Percentiles rank a stretch among this genome's conserved stretches.
phyloP scores from a whole-genome alignment of 495 filamentous ascomycete genomes.

The Rhypophila decipiens region DNA sequence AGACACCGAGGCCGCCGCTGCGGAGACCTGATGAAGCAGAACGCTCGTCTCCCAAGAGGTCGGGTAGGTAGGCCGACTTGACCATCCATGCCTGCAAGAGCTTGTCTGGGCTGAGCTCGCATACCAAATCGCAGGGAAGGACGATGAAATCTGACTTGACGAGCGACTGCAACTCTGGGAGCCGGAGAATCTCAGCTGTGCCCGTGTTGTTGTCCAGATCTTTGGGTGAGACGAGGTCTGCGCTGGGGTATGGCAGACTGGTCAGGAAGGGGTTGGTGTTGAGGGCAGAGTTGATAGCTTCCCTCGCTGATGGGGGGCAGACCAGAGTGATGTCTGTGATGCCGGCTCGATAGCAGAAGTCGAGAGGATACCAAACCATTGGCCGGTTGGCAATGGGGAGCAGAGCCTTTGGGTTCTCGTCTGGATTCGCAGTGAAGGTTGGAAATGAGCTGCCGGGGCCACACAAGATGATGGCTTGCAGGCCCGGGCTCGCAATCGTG shows the following conservation, averaged over 20 bases:
- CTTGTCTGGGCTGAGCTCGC: slow-evolving; percentile 75
- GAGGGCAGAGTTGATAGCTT: slow-evolving; percentile 69
- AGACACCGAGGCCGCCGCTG: slow-evolving; percentile 76
- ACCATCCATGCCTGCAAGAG: slow-evolving; percentile 91
- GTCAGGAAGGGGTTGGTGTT: slow-evolving; percentile 84
- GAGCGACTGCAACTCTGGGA: slow-evolving; percentile 61
- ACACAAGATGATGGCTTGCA: slow-evolving; percentile 90
- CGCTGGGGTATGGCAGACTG: slow-evolving; percentile 64
- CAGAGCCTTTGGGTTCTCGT: slow-evolving; percentile 85
- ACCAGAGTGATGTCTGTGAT: slow-evolving; percentile 82
- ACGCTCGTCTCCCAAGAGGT: slow-evolving; percentile 26
- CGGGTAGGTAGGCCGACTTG: slow-evolving; percentile 59
- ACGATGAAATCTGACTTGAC: slow-evolving; percentile 85
- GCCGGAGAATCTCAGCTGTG: slow-evolving; percentile 82
- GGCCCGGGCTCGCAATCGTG: slow-evolving; percentile 66
- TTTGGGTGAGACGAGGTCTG: slow-evolving; percentile 67
- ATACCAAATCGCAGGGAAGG: slow-evolving; percentile 89
- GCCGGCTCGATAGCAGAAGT: slow-evolving; percentile 82
- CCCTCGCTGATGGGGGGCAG: slow-evolving; percentile 66
- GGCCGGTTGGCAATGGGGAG: slow-evolving; percentile 90
- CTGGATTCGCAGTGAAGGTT: slow-evolving; percentile 84
- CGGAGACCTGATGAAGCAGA: slow-evolving; percentile 37
- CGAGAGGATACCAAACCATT: slow-evolving; percentile 92
- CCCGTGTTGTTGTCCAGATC: slow-evolving; percentile 70
- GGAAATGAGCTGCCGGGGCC: slow-evolving; percentile 85